Evolutionary conservation across 306 rosid genomes (phyloP), one percentile per base, ranked within the genome.

Genomic region (Bauhinia variegata): DNA sequence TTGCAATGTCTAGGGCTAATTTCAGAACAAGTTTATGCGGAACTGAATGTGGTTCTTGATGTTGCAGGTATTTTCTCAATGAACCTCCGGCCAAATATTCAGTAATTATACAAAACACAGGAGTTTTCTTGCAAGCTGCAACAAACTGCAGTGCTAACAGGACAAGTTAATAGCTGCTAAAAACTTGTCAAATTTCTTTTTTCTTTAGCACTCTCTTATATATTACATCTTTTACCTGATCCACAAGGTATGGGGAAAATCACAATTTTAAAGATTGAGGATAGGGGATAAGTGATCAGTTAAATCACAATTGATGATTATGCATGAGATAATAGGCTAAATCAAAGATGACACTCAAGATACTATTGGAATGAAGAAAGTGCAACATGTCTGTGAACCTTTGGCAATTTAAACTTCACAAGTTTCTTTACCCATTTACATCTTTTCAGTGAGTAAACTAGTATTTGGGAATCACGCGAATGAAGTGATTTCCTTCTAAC

Each of bases 61-160:
- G 96, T 65, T 88, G 99, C 59, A 93, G 86, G 78, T 86, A 93
- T 63, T 84, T 93, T 55, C 92, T 80, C 71, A 93, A 69, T 6
- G 96, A 90, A 4, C 95, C 99, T 6, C 99, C 99, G 0, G 95
- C 77, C 77, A 93, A 81, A 72, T 93, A 93, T 78, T 93, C 97
- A 0, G 95, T 93, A 63, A 93, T 93, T 58, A 93, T 90, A 60
- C 99, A 93, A 73, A 93, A 93, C 17, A 93, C 97, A 0, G 99
- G 99, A 47, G 97, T 80, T 65, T 93, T 93, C 89, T 93, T 93
- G 84, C 99, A 93, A 71, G 99, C 97, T 39, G 90, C 99, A 73
- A 90, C 73, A 56, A 93, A 80, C 99, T 93, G 82, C 85, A 86
- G 4, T 64, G 75, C 39, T 60, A 67, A 65, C 39, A 79, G 52